A percentile compares a stretch with the other conserved stretches of the same genome.
These are phyloP conservation scores for Hygrocybe coccinea DNA, from an alignment of 768 basidiomycete species.

Conservation along the genomic window DNA sequence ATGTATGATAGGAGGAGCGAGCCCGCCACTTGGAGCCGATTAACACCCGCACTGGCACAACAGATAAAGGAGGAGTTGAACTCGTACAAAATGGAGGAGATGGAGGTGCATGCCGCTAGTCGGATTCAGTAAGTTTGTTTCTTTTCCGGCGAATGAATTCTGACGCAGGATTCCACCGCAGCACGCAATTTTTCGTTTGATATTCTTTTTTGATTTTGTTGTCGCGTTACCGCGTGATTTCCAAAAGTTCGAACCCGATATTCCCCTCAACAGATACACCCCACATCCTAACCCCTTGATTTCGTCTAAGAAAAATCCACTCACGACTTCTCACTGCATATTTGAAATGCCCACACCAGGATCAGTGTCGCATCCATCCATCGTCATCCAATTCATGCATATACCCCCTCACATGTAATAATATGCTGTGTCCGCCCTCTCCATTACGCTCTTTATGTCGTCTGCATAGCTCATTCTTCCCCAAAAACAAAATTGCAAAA, in stretches of 20 bases:
- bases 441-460: not conserved
- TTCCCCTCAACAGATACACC: not conserved
- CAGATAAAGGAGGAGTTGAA: slow-evolving; percentile 98
- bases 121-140: slow-evolving; percentile 70
- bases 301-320: not conserved
- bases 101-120: slow-evolving; percentile 95
- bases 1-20: slow-evolving; percentile 95
- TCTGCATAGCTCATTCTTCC: not conserved
- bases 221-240: not conserved
- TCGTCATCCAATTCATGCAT: not conserved
- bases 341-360: not conserved
- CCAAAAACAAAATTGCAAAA: not conserved
- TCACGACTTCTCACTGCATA: not conserved
- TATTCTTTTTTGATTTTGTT: not conserved
- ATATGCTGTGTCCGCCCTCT: not conserved
- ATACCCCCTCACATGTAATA: slow-evolving; percentile 8
- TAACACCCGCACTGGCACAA: slow-evolving; percentile 93
- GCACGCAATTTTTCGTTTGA: slow-evolving; percentile 19
- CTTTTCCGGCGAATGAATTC: not conserved
- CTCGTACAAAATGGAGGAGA: slow-evolving; percentile 99
- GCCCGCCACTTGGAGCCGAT: slow-evolving; percentile 92
- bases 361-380: not conserved
- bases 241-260: not conserved
- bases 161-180: not conserved
- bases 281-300: not conserved